phyloP scores from a whole-genome alignment of 176 grass and related monocot genomes.

The Canna indica region DNA sequence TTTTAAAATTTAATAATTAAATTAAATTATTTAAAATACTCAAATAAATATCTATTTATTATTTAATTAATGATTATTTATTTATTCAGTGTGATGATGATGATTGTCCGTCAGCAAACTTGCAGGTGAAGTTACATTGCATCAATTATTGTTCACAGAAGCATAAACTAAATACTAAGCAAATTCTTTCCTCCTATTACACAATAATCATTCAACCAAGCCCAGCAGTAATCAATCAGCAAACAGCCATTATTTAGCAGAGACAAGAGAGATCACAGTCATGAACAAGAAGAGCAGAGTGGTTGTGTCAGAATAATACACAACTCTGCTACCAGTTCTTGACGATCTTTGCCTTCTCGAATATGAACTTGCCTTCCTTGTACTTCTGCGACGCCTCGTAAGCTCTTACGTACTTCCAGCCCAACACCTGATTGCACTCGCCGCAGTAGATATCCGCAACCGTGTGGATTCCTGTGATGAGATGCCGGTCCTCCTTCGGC shows the following conservation, averaged over 20 bases:
- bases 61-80: too few relatives aligned
- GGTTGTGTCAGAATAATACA: background rate
- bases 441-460: background rate
- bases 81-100: too few relatives aligned
- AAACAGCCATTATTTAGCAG: too few relatives aligned
- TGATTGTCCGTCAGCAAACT: too few relatives aligned
- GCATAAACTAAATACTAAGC: too few relatives aligned
- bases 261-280: too few relatives aligned
- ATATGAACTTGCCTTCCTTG: conserved; percentile 12
- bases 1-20: background rate
- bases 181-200: too few relatives aligned
- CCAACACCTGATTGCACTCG: background rate
- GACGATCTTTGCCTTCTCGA: conserved; percentile 8
- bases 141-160: too few relatives aligned
- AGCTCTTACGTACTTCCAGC: conserved; percentile 10
- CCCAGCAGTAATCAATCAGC: too few relatives aligned
- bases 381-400: conserved; percentile 6
- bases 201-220: too few relatives aligned
- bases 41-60: too few relatives aligned
- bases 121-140: too few relatives aligned
- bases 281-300: background rate
- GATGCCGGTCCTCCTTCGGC: conserved; percentile 7
- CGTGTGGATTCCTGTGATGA: conserved; percentile 1
- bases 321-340: background rate
- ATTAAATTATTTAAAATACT: background rate